Base-by-base conservation (phyloP, 2,329 filamentous ascomycete genomes). In the Paraphaeosphaeria minitans region DNA sequence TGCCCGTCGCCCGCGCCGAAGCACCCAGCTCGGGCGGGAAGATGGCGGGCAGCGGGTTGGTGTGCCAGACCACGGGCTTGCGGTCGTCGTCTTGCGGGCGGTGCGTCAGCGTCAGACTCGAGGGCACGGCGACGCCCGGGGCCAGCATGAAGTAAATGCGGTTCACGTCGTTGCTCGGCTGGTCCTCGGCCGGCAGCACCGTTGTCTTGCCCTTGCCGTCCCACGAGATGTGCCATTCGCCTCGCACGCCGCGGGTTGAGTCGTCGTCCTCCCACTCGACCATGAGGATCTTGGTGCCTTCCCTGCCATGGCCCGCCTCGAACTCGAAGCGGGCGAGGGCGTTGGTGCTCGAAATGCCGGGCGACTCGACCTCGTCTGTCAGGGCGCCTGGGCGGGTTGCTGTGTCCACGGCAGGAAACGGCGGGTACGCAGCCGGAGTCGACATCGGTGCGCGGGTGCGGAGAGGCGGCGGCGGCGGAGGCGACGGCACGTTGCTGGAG, bases 251-350 rank as follows among this genome's bases (percentile, higher is more conserved):
- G 53, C 80, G 77, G 2, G 79, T 82, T 43, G 79, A 75, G 59
- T 83, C 79, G 64, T 85, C 84, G 53, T 89, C 86, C 73, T 91
- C 87, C 93, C 93, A 97, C 76, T 97, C 92, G 41, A 96, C 89
- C 92, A 97, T 95, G 67, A 97, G 81, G 63, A 97, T 89, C 80
- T 96, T 97, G 62, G 92, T 96, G 42, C 92, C 92, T 64, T 93
- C 89, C 69, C 92, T 91, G 51, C 87, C 89, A 74, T 85, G 86
- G 37, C 88, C 89, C 0, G 86, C 82, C 77, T 93, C 90, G 73
- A 96, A 96, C 75, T 97, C 93, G 77, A 96, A 97, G 59, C 93
- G 88, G 47, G 92, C 89, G 47, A 92, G 82, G n/a, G 89, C 89
- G 57, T 84, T 85, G 48, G 70, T 82, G 71, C 73, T 79, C 53